Base-by-base conservation (phyloP, 352 stramenopile species). In the Pythium oligandrum region DNA sequence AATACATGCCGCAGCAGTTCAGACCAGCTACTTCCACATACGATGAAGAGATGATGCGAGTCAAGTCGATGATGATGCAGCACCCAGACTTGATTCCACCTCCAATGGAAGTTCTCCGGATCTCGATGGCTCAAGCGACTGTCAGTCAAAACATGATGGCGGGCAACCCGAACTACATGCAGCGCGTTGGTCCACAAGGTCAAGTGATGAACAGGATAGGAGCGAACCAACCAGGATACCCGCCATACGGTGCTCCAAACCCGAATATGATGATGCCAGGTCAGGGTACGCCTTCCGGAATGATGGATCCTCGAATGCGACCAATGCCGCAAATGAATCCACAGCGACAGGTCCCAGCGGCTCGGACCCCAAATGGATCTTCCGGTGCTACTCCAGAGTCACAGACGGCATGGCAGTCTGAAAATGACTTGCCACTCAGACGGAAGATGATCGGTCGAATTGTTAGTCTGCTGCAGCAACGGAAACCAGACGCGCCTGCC, bases 381-480 rank as follows among this genome's bases (percentile, higher is more conserved):
- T 49, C 68, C 1, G 57, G 60, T 37, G 54, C 59, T 2, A 8
- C 57, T 3, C 49, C 57, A 2, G 78, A 88, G 42, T 62, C 57
- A 6, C 82, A 88, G 49, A 73, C 82, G 51, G 80, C 82, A 6
- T 95, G 85, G 85, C 85, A 95, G 58, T 93, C 83, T 6, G 85
- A 95, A 47, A 93, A 90, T 54, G 85, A 95, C 42, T 55, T 95
- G 17, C 85, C 85, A 8, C 52, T 95, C 53, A 81, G 86, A 61
- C 69, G 86, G 48, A 93, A 93, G 58, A 94, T 96, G 84, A 96
- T 96, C 45, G 82, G 82, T 40, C 93, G 93, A 68, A 98, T 97
- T 70, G 95, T 98, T 48, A 96, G 95, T 68, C 73, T 99, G 49
- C 71, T 99, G 44, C 88, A 98, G 67, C 88, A 98, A 61, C 83